Base-by-base conservation (phyloP, 176 grass and related monocot species). In the Triticum turgidum region DNA sequence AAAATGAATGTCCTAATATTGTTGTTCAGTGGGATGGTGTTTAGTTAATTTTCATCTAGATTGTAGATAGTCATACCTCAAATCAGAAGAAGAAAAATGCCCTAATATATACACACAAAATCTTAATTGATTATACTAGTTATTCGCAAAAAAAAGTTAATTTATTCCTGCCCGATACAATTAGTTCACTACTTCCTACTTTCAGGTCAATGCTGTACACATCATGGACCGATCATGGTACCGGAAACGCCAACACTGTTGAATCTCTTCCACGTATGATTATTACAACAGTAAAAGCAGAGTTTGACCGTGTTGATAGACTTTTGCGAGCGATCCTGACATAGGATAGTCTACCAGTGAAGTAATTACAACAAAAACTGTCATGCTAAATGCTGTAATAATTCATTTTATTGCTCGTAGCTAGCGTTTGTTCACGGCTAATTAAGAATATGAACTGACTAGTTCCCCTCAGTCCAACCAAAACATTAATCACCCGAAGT, bases 391-490 rank as follows among this genome's bases (percentile, higher is more conserved):
- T 22, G 25, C 61, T 4, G 61, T 20, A 4, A 22, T 7, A 22
- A 22, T 63, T 25, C n/a, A 63, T 63, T 63, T 22, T 54, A 54
- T 54, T 54, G 2, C n/a, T 11, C 9, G 61, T 54, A 10, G 59
- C 61, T 30, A 3, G 59, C 61, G 61, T 25, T 75, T 75, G 12
- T n/a, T 49, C 41, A 18, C 12, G 41, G 9, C 17, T 45, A 56
- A 56, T 18, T 54, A 54, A 0, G 74, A 77, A 56, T 21, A 47
- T 34, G 49, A 34, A 22, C 9, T 56, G 47, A 37, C 17, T 34
- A 44, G 73, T 76, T 76, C 72, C 54, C 27, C 14, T 5, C 11
- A 10, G 73, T 83, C 86, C 39, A 78, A 83, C 38, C 30, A 64
- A n/a, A n/a, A 11, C 20, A 52, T 66, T 49, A 61, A 83, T 44